These are phyloP conservation scores for Sphagnum contortum DNA, from an alignment of 225 moss, liverwort and hornwort genomes.

Conservation along the genomic window DNA sequence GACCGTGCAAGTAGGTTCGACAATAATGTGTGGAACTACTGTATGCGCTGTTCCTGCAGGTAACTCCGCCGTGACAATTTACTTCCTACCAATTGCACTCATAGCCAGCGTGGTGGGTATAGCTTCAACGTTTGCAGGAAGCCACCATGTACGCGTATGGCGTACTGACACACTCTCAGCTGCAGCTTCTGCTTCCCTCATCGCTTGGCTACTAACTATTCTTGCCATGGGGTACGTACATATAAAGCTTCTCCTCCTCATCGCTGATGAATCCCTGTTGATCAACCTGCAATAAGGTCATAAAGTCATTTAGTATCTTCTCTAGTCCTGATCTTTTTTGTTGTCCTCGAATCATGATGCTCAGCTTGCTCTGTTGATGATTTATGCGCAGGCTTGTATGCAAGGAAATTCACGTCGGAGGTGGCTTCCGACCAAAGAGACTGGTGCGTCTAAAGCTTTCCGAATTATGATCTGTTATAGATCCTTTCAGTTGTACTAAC, in stretches of 20 bases:
- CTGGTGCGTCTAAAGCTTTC: no score
- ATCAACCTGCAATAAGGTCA: not conserved
- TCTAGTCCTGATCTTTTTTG: not conserved
- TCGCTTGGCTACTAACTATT: slow-evolving; percentile 9
- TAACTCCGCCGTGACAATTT: not conserved
- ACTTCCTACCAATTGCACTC: not conserved
- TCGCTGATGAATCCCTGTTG: not conserved
- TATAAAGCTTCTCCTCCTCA: not conserved
- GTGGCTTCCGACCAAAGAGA: no score
- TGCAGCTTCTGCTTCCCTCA: slow-evolving; percentile 10
- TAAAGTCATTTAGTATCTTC: not conserved
- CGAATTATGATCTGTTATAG: no score
- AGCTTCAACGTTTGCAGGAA: slow-evolving; percentile 6
- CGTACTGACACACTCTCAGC: slow-evolving; percentile 8
- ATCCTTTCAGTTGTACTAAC: not conserved
- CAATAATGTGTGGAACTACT: not conserved
- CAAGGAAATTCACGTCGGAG: no score
- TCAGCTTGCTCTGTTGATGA: no score
- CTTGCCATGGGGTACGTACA: slow-evolving; percentile 12
- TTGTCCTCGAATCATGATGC: no score
- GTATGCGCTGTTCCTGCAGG: not conserved
- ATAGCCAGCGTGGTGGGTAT: slow-evolving; percentile 6
- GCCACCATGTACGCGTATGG: slow-evolving; percentile 10
- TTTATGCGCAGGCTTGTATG: no score
- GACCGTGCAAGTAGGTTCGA: not conserved